Percentiles rank a stretch among this genome's conserved stretches.
phyloP scores from a whole-genome alignment of 1,139 yeast species.

The Pichia sp. region DNA sequence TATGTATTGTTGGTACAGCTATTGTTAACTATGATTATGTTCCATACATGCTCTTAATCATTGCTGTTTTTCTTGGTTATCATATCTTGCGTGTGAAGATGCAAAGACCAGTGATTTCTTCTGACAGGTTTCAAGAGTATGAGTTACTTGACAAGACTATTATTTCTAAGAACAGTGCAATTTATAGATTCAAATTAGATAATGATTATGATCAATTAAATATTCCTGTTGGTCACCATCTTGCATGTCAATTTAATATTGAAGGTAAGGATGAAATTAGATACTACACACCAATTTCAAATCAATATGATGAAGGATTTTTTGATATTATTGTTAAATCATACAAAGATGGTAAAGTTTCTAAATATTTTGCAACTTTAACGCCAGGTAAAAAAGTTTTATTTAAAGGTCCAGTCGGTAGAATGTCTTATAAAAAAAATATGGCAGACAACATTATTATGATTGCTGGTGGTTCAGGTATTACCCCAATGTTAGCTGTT shows the following conservation, averaged over 20 bases:
- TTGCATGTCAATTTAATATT: slow-evolving; percentile 49
- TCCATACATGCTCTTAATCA: slow-evolving; percentile 45
- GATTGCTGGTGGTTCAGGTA: slow-evolving; percentile 82
- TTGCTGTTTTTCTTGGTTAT: slow-evolving; percentile 40
- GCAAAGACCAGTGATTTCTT: slow-evolving; percentile 39
- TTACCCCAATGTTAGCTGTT: slow-evolving; percentile 72
- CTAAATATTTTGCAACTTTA: slow-evolving; percentile 56
- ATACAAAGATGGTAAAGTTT: slow-evolving; percentile 61
- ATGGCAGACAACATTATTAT: slow-evolving; percentile 58
- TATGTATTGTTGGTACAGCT: slow-evolving; percentile 56
- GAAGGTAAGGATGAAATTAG: slow-evolving; percentile 60
- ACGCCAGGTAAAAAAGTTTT: slow-evolving; percentile 60
- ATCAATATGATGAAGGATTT: slow-evolving; percentile 62
- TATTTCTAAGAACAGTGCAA: slow-evolving; percentile 61
- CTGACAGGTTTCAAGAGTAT: slow-evolving; percentile 55
- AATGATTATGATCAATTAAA: slow-evolving; percentile 56
- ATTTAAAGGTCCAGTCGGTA: slow-evolving; percentile 75
- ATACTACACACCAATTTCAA: slow-evolving; percentile 70
- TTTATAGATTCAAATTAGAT: slow-evolving; percentile 61
- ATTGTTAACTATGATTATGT: slow-evolving; percentile 48
- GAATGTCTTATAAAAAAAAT: slow-evolving; percentile 52
- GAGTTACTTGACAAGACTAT: slow-evolving; percentile 69
- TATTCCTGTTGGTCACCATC: slow-evolving; percentile 69
- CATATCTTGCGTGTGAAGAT: slow-evolving; percentile 44
- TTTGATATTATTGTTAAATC: slow-evolving; percentile 72